Conservation (phyloP, 2,329 filamentous ascomycete genomes). For the Stemphylium vesicarium region DNA sequence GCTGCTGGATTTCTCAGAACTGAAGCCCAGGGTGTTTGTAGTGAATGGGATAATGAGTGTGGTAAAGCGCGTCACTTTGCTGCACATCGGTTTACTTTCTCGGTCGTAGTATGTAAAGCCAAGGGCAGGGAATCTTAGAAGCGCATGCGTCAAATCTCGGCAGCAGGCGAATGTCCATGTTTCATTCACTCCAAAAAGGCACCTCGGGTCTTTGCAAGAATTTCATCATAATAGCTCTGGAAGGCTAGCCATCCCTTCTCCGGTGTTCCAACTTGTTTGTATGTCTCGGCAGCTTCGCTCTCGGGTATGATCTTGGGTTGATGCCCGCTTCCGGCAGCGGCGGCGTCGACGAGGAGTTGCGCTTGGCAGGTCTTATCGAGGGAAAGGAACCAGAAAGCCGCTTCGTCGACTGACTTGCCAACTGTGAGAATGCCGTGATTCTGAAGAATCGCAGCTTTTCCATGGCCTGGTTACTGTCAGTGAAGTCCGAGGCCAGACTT, state of each 20-base stretch:
- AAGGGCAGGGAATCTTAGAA: too few species aligned
- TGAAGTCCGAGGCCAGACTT: neutral
- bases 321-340: conserved; percentile 44
- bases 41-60: too few species aligned
- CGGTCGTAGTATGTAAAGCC: too few species aligned
- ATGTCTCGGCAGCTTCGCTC: conserved; percentile 49
- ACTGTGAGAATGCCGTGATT: conserved; percentile 51
- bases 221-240: conserved; percentile 62
- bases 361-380: conserved; percentile 56
- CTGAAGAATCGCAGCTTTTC: conserved; percentile 48
- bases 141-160: too few species aligned
- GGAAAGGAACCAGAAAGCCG: conserved; percentile 55
- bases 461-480: conserved; percentile 22
- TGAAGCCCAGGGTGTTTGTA: too few species aligned
- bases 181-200: conserved; percentile 52
- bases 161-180: neutral
- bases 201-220: conserved; percentile 58
- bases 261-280: conserved; percentile 53
- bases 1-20: too few species aligned
- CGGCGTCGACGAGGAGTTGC: conserved; percentile 54
- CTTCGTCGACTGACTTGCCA: conserved; percentile 52
- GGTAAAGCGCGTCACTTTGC: too few species aligned
- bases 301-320: conserved; percentile 52
- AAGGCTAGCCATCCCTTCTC: conserved; percentile 62
- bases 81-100: too few species aligned